Evolutionary conservation across 2,329 filamentous ascomycete genomes (phyloP), one percentile per base, ranked within the genome.

Genomic region (Alternaria gaisen): DNA sequence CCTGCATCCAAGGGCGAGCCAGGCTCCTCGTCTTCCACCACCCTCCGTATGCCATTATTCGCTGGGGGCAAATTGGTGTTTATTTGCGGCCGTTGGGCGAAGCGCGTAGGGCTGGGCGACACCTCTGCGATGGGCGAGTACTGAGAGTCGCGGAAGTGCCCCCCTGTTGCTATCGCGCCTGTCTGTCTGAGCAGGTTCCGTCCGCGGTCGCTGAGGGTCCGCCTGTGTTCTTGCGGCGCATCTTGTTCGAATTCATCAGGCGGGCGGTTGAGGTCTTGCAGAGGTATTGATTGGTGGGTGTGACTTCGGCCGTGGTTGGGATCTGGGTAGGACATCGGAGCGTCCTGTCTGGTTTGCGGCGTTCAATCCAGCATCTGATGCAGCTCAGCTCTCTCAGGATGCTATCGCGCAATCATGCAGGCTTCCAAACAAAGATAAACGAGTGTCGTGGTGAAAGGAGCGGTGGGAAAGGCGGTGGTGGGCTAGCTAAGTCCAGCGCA

Each of bases 231-330:
- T 18, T 71, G 65, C 53, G 72, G 66, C 51, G 72, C 71, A 58
- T 68, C 61, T 28, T 73, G 64, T 44, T 74, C 69, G 48, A 76
- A 60, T 36, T 77, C 68, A 62, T 79, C 78, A 22, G 76, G 77
- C 63, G 77, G 78, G 48, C 76, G 77, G 65, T 77, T 77, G 61
- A 83, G 78, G 68, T 82, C 86, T 77, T 89, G 89, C 60, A 94
- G 82, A 61, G 90, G 91, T 80, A 95, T 94, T 64, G 90, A 89
- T 72, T 86, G 85, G 61, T 83, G 81, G 59, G 80, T 79, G 28
- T 84, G 82, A 64, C 80, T 79, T 66, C 82, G 80, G 63, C 82
- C 79, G 70, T 82, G 80, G 60, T 76, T 74, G 52, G 81, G 78
- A 68, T 82, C 81, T 72, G 81, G 80, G 69, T 82, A 82, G 79